Conservation (phyloP, 495 filamentous ascomycete species). For the Neurospora intermedia region DNA sequence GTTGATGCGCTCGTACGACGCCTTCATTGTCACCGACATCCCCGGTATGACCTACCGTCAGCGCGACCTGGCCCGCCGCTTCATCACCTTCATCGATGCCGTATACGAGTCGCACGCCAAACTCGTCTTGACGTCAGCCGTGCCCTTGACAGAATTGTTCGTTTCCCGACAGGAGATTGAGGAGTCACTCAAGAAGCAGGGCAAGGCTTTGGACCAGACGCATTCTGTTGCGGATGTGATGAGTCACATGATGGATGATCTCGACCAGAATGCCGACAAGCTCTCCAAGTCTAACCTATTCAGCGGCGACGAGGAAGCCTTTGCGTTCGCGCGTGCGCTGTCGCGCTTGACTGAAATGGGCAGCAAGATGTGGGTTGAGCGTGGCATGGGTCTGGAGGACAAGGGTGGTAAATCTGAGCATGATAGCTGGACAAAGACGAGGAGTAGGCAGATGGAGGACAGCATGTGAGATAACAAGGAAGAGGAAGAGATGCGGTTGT, state of each 20-base stretch:
- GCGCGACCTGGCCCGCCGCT: slow-evolving; percentile 82
- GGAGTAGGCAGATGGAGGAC: slow-evolving; percentile 61
- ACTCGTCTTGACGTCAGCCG: slow-evolving; percentile 80
- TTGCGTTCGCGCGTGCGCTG: slow-evolving; percentile 86
- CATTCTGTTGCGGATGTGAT: slow-evolving; percentile 67
- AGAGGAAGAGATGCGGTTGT: background rate
- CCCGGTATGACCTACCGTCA: slow-evolving; percentile 80
- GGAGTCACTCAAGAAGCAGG: slow-evolving; percentile 34
- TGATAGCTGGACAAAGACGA: slow-evolving; percentile 53
- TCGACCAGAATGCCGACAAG: slow-evolving; percentile 75
- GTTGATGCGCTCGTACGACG: slow-evolving; percentile 78
- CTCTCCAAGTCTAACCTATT: slow-evolving; percentile 83
- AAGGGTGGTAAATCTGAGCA: slow-evolving; percentile 50
- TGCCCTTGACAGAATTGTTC: slow-evolving; percentile 78
- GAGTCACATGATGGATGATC: slow-evolving; percentile 87
- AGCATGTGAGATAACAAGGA: slow-evolving; percentile 43
- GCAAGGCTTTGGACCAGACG: slow-evolving; percentile 31
- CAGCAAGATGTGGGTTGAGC: slow-evolving; percentile 86
- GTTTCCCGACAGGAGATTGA: slow-evolving; percentile 68
- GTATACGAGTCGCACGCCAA: slow-evolving; percentile 85
- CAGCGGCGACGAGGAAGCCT: slow-evolving; percentile 90
- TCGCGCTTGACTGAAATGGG: slow-evolving; percentile 87
- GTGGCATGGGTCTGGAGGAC: slow-evolving; percentile 57
- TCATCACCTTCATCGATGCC: slow-evolving; percentile 96
- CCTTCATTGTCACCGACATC: slow-evolving; percentile 83